These are phyloP conservation scores for Phytopythium aichiense DNA, from an alignment of 352 stramenopile species.

Conservation along the genomic window DNA sequence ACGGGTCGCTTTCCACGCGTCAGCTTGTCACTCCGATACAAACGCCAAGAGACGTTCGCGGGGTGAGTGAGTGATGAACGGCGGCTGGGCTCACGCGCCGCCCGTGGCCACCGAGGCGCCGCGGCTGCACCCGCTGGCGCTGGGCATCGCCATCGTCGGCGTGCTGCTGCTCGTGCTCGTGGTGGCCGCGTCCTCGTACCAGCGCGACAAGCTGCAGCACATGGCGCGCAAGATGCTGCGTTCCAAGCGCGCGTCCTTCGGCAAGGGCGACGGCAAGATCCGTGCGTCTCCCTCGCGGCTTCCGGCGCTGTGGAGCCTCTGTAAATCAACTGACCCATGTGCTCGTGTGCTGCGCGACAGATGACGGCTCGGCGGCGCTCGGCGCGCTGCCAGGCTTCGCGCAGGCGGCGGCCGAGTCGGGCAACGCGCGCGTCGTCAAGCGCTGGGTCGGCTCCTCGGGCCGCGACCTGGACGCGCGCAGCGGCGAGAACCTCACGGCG, in stretches of 20 bases:
- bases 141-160: constrained; percentile 54
- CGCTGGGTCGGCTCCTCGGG: constrained; percentile 74
- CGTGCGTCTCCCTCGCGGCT: constrained; percentile 23
- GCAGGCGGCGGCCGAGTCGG: constrained; percentile 56
- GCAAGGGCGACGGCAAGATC: constrained; percentile 29
- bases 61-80: background rate
- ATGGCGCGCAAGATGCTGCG: constrained; percentile 76
- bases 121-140: constrained; percentile 60
- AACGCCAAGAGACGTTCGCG: background rate
- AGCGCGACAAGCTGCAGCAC: constrained; percentile 74
- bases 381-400: constrained; percentile 62
- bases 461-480: constrained; percentile 61
- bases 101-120: background rate
- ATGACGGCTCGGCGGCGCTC: constrained; percentile 19
- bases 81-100: background rate
- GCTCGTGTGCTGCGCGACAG: constrained; percentile 1
- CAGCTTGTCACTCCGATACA: background rate
- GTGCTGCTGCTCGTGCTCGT: constrained; percentile 63
- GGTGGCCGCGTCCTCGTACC: constrained; percentile 68
- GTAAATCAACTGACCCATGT: background rate
- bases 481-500: constrained; percentile 73
- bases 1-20: constrained; percentile 2
- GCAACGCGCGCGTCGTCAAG: constrained; percentile 77
- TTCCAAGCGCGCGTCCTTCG: constrained; percentile 50
- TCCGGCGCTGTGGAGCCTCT: background rate